phyloP scores from a whole-genome alignment of 2,329 filamentous ascomycete genomes.

The Corynespora cassiicola region DNA sequence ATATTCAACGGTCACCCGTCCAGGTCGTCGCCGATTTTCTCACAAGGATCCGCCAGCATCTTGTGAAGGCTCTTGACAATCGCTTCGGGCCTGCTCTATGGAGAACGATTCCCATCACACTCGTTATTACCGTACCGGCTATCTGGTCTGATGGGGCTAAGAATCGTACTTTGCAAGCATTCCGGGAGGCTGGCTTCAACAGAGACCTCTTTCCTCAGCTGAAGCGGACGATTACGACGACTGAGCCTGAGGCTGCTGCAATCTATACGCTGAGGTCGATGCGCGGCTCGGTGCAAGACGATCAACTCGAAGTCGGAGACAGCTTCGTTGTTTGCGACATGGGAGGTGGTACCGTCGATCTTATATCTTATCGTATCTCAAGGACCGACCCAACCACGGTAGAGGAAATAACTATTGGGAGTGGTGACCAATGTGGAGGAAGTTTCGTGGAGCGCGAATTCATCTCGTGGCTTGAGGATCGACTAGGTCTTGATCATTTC shows the following conservation, averaged over 20 bases:
- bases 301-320: conserved; percentile 17
- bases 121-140: conserved; percentile 32
- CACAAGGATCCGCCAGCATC: conserved; percentile 19
- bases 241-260: conserved; percentile 36
- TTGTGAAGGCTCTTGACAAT: conserved; percentile 25
- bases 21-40: conserved; percentile 41
- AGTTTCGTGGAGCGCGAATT: conserved; percentile 34
- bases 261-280: conserved; percentile 28
- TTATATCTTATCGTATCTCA: conserved; percentile 29
- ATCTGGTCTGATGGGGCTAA: conserved; percentile 34
- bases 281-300: conserved; percentile 14
- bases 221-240: conserved; percentile 4
- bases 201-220: conserved; percentile 8
- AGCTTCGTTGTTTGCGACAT: conserved; percentile 37
- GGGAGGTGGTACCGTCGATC: conserved; percentile 37
- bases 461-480: conserved; percentile 25
- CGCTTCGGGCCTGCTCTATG: conserved; percentile 28
- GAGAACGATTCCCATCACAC: conserved; percentile 19
- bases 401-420: conserved; percentile 29
- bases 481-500: conserved; percentile 26
- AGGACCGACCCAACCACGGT: conserved; percentile 14
- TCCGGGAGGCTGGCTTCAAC: conserved; percentile 29
- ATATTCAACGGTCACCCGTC: conserved; percentile 19
- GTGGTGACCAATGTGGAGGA: conserved; percentile 33
- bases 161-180: conserved; percentile 20